These are phyloP conservation scores for Chlamydomonas schloesseri DNA, from an alignment of 139 green algal genomes.

Conservation along the genomic window DNA sequence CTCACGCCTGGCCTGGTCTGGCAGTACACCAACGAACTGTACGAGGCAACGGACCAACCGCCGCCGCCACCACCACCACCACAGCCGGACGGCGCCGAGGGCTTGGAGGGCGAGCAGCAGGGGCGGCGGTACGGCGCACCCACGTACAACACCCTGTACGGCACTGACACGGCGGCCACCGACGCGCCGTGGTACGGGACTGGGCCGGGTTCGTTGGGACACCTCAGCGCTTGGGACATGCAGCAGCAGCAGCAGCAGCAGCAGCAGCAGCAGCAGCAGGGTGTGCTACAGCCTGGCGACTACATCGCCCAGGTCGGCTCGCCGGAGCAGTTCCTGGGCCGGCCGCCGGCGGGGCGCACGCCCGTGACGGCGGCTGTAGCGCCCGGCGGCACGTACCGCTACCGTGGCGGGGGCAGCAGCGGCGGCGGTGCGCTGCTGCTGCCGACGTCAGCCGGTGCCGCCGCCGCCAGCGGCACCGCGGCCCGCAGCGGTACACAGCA, in stretches of 20 bases:
- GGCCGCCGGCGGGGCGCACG: background rate
- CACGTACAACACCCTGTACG: background rate
- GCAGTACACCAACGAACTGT: conserved; percentile 26
- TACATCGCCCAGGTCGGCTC: background rate
- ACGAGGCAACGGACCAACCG: background rate
- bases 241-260: background rate
- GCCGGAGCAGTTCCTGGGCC: background rate
- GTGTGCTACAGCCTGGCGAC: background rate
- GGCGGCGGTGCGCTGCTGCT: background rate
- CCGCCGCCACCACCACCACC: too few species aligned
- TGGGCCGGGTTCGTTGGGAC: background rate
- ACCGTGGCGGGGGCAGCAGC: background rate
- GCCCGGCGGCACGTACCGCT: background rate
- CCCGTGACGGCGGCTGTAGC: background rate
- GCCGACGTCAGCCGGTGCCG: background rate
- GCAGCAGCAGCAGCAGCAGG: background rate
- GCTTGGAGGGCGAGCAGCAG: too few species aligned
- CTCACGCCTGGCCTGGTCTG: conserved; percentile 2
- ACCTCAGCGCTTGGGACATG: background rate
- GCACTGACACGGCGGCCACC: background rate
- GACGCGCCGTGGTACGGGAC: background rate
- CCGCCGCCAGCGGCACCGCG: background rate
- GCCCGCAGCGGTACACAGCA: background rate
- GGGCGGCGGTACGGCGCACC: too few species aligned
- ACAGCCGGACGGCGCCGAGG: too few species aligned